Evolutionary conservation across 768 basidiomycete species (phyloP), one percentile per base, ranked within the genome.

Genomic region (Amyloporia xantha): DNA sequence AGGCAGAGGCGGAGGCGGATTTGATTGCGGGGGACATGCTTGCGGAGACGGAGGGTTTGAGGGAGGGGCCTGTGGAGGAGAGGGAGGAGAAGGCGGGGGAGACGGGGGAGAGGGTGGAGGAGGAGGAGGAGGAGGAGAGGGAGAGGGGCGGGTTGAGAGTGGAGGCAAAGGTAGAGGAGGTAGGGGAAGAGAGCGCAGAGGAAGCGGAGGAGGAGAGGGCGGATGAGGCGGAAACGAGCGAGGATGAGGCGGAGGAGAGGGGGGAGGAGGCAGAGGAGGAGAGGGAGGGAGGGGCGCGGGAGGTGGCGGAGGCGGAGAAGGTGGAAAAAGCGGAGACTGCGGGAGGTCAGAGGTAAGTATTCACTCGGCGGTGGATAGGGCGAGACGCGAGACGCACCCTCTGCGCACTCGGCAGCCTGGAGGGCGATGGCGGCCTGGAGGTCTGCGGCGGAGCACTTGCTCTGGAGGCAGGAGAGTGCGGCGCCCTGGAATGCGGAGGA

Each of bases 401-500:
- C 46, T n/a, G 46, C 66, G 56, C 76, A 76, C 50, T 71, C 51
- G 3, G 30, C 0, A 2, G 39, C 1, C 48, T 75, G 66, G 24
- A 73, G 62, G 10, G 45, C 44, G 10, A 19, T 1, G 0, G 74
- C 76, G 1, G 65, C n/a, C 1, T 44, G 5, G 1, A 56, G 1
- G 9, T 76, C 75, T 0, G 47, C 42, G 0, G 61, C 0, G 0
- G 68, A 57, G 51, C 75, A 77, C 35, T 56, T 65, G 1, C 52
- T n/a, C 19, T 24, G 1, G 19, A 77, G 60, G 54, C 75, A 77
- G 5, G 24, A 1, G 0, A 1, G 6, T 2, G 68, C 68, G 1
- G 60, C 59, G 3, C 1, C 0, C 49, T 75, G 72, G 71, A 72
- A 77, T 2, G 50, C 38, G 1, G 44, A 9, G 43, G 63, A 70